A percentile compares a stretch with the other conserved stretches of the same genome.
Conservation (phyloP, 139 green algal genomes). For the Edaphochlamys debaryana region DNA sequence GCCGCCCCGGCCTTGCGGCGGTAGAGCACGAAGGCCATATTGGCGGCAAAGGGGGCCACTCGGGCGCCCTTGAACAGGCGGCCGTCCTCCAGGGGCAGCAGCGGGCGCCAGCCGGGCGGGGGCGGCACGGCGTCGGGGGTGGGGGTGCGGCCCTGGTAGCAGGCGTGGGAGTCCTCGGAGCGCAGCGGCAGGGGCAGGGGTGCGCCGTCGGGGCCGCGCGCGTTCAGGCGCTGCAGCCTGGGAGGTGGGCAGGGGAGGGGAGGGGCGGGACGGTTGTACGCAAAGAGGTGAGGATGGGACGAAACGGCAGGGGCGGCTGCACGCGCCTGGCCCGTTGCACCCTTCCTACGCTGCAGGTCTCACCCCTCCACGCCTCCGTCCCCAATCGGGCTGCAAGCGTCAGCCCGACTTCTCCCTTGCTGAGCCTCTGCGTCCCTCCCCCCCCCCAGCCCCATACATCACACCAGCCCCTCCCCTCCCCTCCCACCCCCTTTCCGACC, state of each 20-base stretch:
- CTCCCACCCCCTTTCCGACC: no score
- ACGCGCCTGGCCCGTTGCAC: no score
- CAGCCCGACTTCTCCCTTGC: no score
- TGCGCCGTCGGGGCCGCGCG: not conserved
- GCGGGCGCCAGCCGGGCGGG: constrained; percentile 17
- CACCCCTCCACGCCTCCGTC: no score
- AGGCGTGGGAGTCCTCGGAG: constrained; percentile 25
- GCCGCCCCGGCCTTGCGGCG: not conserved
- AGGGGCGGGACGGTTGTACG: no score
- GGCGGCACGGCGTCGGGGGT: not conserved
- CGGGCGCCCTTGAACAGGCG: constrained; percentile 52
- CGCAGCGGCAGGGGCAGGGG: not conserved
- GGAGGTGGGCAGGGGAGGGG: not conserved
- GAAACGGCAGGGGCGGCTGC: no score
- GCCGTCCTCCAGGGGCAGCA: constrained; percentile 4
- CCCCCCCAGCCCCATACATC: no score
- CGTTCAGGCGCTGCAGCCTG: not conserved
- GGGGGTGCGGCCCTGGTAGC: constrained; percentile 31
- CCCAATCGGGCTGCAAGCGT: no score
- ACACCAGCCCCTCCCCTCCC: no score
- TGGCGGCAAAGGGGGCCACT: constrained; percentile 55
- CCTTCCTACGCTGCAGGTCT: no score
- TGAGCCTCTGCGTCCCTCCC: no score
- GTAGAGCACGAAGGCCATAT: constrained; percentile 64
- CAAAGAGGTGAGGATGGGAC: no score